Conservation (phyloP, 2,329 filamentous ascomycete species). For the Cryoendolithus antarcticus region DNA sequence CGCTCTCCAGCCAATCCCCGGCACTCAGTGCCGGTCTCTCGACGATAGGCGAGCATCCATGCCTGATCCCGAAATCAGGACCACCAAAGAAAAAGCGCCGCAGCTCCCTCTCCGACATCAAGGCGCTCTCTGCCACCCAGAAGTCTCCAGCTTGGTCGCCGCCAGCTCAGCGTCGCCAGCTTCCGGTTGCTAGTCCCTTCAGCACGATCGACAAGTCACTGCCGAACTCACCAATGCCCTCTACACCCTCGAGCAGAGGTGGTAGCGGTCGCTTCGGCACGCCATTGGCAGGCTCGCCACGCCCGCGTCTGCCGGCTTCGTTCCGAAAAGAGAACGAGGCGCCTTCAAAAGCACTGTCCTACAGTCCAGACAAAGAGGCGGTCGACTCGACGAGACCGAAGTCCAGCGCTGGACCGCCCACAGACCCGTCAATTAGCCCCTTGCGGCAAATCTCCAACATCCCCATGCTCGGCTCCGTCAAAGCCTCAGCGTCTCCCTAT, state of each 20-base stretch:
- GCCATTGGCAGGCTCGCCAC: slow-evolving; percentile 22
- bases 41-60: slow-evolving; percentile 37
- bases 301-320: slow-evolving; percentile 22
- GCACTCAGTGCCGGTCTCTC: slow-evolving; percentile 26
- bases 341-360: slow-evolving; percentile 8
- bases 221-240: slow-evolving; percentile 25
- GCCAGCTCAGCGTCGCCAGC: slow-evolving; percentile 12
- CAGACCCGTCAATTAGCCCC: too few species aligned
- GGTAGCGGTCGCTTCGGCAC: slow-evolving; percentile 28
- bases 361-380: slow-evolving; percentile 4
- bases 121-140: slow-evolving; percentile 45
- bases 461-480: slow-evolving; percentile 30
- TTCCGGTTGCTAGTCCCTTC: slow-evolving; percentile 3
- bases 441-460: slow-evolving; percentile 32
- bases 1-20: slow-evolving; percentile 9
- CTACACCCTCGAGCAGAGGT: slow-evolving; percentile 24
- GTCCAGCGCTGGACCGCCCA: too few species aligned
- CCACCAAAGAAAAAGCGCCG: slow-evolving; percentile 65
- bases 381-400: too few species aligned
- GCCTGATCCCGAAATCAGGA: slow-evolving; percentile 29
- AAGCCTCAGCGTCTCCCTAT: slow-evolving; percentile 13
- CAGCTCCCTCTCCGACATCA: slow-evolving; percentile 83
- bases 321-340: slow-evolving; percentile 30
- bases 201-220: slow-evolving; percentile 14
- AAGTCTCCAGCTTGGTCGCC: slow-evolving; percentile 12